Evolutionary conservation across 257 asterid species (phyloP).

Genomic region (Solanum medicagineum): DNA sequence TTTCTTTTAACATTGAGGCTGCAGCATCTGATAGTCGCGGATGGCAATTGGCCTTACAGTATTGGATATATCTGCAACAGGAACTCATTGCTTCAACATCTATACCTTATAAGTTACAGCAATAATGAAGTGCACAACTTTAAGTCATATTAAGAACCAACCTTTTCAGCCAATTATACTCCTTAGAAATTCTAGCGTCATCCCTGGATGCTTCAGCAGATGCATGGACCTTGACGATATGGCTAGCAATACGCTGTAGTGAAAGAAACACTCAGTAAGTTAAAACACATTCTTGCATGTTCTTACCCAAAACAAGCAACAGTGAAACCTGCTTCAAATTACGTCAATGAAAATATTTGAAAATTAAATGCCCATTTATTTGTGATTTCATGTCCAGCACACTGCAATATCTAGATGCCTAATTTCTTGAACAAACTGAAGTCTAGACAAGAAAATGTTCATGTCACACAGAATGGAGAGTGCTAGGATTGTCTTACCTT

Average conservation of each 20-base stretch:
- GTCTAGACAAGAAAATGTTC: neutral
- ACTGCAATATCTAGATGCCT: neutral
- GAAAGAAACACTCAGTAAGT: conserved; percentile 9
- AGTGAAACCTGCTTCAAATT: neutral
- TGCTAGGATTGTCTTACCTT: conserved; percentile 39
- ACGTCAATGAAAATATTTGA: neutral
- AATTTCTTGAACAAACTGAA: neutral
- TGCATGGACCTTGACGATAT: conserved; percentile 81
- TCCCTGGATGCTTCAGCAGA: conserved; percentile 65
- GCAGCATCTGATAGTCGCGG: conserved; percentile 95
- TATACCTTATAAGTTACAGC: neutral
- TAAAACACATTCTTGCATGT: neutral
- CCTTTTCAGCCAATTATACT: conserved; percentile 96
- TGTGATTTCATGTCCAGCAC: neutral
- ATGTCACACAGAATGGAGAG: neutral
- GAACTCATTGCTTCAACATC: conserved; percentile 13
- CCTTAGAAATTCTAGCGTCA: conserved; percentile 54
- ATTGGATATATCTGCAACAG: conserved; percentile 69
- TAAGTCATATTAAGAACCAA: conserved; percentile 4
- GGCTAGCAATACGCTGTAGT: conserved; percentile 81
- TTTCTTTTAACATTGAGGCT: conserved; percentile 79
- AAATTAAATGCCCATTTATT: neutral
- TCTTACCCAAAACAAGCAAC: neutral
- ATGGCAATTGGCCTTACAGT: conserved; percentile 71
- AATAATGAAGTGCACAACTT: neutral